Conservation (phyloP, 176 grass and related monocot species). For the Raddia guianensis region DNA sequence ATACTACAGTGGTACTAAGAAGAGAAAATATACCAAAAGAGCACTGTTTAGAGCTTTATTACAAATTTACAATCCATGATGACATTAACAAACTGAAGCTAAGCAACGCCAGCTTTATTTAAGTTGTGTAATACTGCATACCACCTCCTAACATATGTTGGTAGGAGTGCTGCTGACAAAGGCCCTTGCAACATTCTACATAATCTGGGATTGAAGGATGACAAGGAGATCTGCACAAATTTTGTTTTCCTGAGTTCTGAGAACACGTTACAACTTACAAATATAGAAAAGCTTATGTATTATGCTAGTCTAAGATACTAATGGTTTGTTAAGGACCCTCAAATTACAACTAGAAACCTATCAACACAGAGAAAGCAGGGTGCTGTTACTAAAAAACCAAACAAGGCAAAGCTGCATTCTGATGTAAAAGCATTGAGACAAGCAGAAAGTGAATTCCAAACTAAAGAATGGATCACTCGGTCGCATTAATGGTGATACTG, state of each 20-base stretch:
- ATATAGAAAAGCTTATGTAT: neutral
- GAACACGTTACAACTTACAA: slow-evolving; percentile 1
- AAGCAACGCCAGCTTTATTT: slow-evolving; percentile 64
- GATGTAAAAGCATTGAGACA: neutral
- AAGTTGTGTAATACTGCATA: slow-evolving; percentile 76
- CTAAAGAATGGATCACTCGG: neutral
- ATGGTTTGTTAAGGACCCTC: neutral
- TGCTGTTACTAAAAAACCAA: neutral
- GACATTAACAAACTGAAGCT: slow-evolving; percentile 44
- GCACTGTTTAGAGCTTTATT: slow-evolving; percentile 59
- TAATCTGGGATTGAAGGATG: slow-evolving; percentile 9
- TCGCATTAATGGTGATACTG: neutral
- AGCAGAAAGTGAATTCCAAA: neutral
- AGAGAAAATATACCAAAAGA: slow-evolving; percentile 31
- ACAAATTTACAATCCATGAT: slow-evolving; percentile 62
- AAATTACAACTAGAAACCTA: slow-evolving; percentile 16
- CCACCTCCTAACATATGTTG: slow-evolving; percentile 60
- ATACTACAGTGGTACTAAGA: slow-evolving; percentile 39
- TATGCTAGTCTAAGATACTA: slow-evolving; percentile 2
- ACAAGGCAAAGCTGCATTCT: neutral
- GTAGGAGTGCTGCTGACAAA: slow-evolving; percentile 36
- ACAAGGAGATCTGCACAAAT: slow-evolving; percentile 41
- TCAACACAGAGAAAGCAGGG: slow-evolving; percentile 13
- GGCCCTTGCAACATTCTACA: slow-evolving; percentile 3
- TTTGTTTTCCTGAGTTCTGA: slow-evolving; percentile 36